A percentile compares a stretch with the other conserved stretches of the same genome.
phyloP scores from a whole-genome alignment of 192 early-diverging fungal species.

The Umbelopsis sp. region DNA sequence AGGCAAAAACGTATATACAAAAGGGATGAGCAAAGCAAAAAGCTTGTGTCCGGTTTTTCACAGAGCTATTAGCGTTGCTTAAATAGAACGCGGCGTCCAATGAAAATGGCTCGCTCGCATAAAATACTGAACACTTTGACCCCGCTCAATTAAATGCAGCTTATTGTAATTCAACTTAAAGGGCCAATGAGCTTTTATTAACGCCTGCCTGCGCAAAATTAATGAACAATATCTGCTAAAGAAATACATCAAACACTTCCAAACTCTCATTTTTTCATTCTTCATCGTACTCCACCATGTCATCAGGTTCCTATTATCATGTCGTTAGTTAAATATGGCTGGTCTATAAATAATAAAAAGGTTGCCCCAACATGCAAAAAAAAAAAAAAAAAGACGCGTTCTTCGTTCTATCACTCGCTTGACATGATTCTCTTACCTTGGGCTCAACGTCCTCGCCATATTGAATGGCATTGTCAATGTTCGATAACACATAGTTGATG shows the following conservation, averaged over 20 bases:
- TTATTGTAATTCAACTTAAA: background rate
- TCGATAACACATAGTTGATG: constrained; percentile 80
- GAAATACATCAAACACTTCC: too few species aligned
- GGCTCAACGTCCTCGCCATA: constrained; percentile 98
- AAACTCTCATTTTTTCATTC: background rate
- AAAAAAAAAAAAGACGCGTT: too few species aligned
- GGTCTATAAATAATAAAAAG: background rate
- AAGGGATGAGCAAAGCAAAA: constrained; percentile 11
- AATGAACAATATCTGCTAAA: background rate
- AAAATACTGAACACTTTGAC: background rate
- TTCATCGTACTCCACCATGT: constrained; percentile 31
- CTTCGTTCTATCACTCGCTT: too few species aligned
- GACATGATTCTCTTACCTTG: constrained; percentile 63
- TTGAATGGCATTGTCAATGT: constrained; percentile 94
- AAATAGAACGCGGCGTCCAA: constrained; percentile 15
- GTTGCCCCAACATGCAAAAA: background rate
- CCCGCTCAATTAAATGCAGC: background rate
- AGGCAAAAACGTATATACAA: constrained; percentile 16
- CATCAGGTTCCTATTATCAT: constrained; percentile 36
- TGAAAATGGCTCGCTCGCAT: background rate
- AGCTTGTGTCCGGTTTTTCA: background rate
- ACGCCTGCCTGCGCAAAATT: background rate
- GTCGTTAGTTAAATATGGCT: constrained; percentile 2
- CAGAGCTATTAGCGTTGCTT: background rate
- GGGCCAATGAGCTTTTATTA: background rate